A percentile compares a stretch with the other conserved stretches of the same genome.
Evolutionary conservation across 2,329 filamentous ascomycete species (phyloP).

Genomic region (Huntiella decipiens): DNA sequence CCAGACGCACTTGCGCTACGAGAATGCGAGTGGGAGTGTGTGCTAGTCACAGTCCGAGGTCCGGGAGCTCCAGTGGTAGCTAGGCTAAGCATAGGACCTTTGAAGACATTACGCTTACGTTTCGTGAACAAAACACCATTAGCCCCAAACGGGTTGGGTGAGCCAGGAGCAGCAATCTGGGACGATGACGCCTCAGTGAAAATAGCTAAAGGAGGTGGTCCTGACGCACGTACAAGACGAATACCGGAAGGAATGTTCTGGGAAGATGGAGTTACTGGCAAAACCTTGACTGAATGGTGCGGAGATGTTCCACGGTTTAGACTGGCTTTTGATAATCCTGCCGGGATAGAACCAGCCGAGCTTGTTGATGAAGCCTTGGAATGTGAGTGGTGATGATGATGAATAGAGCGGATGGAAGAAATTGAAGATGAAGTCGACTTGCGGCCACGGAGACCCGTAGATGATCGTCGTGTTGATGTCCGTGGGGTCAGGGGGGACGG

Average conservation of each 20-base stretch:
- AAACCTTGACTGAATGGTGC: conserved; percentile 83
- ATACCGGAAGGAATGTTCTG: conserved; percentile 68
- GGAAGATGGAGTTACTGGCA: conserved; percentile 69
- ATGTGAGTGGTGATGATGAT: conserved; percentile 69
- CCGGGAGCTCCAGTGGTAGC: conserved; percentile 10
- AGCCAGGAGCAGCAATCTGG: conserved; percentile 26
- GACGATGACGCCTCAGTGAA: conserved; percentile 40
- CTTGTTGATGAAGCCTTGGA: conserved; percentile 91
- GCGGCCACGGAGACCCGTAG: conserved; percentile 64
- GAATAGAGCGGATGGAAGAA: conserved; percentile 80
- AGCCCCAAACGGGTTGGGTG: conserved; percentile 36
- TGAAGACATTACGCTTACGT: conserved; percentile 63
- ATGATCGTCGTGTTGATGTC: conserved; percentile 66
- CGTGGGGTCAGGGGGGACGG: conserved; percentile 78
- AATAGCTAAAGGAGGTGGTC: conserved; percentile 29
- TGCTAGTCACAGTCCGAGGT: conserved; percentile 17
- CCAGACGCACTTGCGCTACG: conserved; percentile 43
- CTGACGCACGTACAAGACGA: conserved; percentile 50
- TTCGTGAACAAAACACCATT: conserved; percentile 58
- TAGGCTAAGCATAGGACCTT: conserved; percentile 51
- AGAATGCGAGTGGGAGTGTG: conserved; percentile 26
- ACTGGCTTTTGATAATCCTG: conserved; percentile 47
- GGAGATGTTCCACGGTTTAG: conserved; percentile 51
- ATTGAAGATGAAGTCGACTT: conserved; percentile 95
- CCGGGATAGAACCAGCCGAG: conserved; percentile 54